phyloP scores from a whole-genome alignment of 2,329 filamentous ascomycete species.

The Juglanconis oblonga region DNA sequence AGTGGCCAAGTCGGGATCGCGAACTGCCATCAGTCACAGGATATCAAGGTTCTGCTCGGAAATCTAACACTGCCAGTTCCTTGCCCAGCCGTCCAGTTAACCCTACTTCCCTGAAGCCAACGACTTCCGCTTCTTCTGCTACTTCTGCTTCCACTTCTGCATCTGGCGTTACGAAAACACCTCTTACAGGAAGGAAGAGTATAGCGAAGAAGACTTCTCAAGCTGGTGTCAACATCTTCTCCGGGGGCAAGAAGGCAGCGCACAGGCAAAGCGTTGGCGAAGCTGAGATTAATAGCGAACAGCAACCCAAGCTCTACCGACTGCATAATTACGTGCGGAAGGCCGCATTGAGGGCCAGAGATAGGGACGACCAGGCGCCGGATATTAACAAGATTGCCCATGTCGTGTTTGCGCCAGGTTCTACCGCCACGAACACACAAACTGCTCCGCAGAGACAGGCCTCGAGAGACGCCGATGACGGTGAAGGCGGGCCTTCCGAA shows the following conservation, averaged over 20 bases:
- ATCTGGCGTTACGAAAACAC: neutral
- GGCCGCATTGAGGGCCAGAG: conserved; percentile 40
- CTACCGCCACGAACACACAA: conserved; percentile 22
- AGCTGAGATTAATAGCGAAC: conserved; percentile 38
- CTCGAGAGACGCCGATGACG: neutral
- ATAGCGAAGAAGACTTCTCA: conserved; percentile 17
- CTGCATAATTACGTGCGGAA: conserved; percentile 36
- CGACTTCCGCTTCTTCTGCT: neutral
- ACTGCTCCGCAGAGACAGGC: neutral
- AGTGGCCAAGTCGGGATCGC: neutral
- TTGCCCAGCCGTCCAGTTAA: neutral
- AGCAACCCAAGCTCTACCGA: conserved; percentile 38
- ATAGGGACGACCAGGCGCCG: conserved; percentile 40
- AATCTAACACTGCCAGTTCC: neutral
- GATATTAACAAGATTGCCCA: conserved; percentile 27
- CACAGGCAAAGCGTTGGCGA: conserved; percentile 34
- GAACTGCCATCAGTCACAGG: conserved; percentile 22
- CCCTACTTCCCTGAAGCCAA: neutral
- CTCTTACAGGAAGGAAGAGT: conserved; percentile 25
- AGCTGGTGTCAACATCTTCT: conserved; percentile 42
- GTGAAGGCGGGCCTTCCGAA: neutral
- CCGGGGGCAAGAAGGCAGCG: conserved; percentile 38
- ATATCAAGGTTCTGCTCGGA: conserved; percentile 35
- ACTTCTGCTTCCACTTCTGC: neutral
- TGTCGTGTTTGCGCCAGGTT: conserved; percentile 22